A percentile compares a stretch with the other conserved stretches of the same genome.
Evolutionary conservation across 768 basidiomycete species (phyloP).

Genomic region (Daedaleopsis nitida): DNA sequence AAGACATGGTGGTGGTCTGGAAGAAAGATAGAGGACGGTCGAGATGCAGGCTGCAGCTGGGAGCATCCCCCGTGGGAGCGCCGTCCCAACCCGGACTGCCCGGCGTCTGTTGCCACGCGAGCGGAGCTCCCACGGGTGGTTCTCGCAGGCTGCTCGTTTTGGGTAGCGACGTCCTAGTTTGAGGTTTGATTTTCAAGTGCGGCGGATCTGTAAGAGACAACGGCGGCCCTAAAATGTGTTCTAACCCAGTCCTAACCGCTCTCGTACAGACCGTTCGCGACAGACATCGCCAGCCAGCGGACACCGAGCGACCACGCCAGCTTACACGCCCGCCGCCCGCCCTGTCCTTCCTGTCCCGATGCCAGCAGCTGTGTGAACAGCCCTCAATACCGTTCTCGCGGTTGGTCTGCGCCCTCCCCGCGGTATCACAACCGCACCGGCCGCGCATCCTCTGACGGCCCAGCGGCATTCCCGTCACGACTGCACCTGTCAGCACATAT

Average conservation of each 20-base stretch:
- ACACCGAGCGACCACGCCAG: neutral
- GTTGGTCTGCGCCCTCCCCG: slow-evolving; percentile 10
- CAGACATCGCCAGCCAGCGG: neutral
- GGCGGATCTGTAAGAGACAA: neutral
- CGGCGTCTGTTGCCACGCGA: slow-evolving; percentile 16
- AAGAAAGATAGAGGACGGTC: slow-evolving; percentile 11
- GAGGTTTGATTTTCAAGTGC: slow-evolving; percentile 10
- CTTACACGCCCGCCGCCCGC: slow-evolving; percentile 14
- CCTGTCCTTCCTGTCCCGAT: slow-evolving; percentile 14
- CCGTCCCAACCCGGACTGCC: neutral
- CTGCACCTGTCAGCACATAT: slow-evolving; percentile 18
- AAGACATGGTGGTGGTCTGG: slow-evolving; percentile 31
- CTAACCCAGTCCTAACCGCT: neutral
- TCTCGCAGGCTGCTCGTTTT: slow-evolving; percentile 14
- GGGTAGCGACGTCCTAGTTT: slow-evolving; percentile 18
- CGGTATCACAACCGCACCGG: slow-evolving; percentile 10
- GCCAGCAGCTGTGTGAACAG: slow-evolving; percentile 22
- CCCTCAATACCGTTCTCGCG: slow-evolving; percentile 16
- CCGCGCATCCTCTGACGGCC: slow-evolving; percentile 10
- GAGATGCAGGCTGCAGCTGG: slow-evolving; percentile 6
- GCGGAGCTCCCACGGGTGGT: slow-evolving; percentile 11
- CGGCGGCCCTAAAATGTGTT: neutral
- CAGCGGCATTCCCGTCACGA: slow-evolving; percentile 19
- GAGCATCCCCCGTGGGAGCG: too few relatives aligned
- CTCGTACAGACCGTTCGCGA: neutral